Evolutionary conservation across 192 early-diverging fungal genomes (phyloP).

Genomic region (Pilobolus umbonatus): DNA sequence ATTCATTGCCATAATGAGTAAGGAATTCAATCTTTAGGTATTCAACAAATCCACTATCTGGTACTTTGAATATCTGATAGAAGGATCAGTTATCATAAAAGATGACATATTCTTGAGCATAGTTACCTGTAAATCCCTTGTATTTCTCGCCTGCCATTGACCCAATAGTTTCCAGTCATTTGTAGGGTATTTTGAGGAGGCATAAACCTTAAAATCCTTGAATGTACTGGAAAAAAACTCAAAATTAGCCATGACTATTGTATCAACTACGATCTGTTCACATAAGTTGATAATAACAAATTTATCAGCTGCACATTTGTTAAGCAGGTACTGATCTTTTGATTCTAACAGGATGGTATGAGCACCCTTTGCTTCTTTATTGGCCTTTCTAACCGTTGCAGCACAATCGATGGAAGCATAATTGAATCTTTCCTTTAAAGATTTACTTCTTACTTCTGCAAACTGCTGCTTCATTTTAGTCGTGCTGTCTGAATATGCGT

Average conservation of each 20-base stretch:
- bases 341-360: constrained; percentile 80
- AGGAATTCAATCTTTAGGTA: constrained; percentile 88
- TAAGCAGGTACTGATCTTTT: constrained; percentile 96
- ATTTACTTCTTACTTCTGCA: constrained; percentile 26
- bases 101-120: not conserved
- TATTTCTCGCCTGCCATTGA: constrained; percentile 79
- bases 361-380: constrained; percentile 78
- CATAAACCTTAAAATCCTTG: constrained; percentile 78
- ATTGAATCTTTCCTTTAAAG: constrained; percentile 87
- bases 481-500: not conserved
- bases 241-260: constrained; percentile 87
- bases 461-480: not conserved
- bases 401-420: constrained; percentile 94
- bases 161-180: constrained; percentile 76
- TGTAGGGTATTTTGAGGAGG: constrained; percentile 63
- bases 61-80: constrained; percentile 75
- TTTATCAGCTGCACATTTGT: constrained; percentile 75
- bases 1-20: constrained; percentile 85
- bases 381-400: constrained; percentile 77
- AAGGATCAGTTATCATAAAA: constrained; percentile 3
- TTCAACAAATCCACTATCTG: constrained; percentile 69
- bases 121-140: constrained; percentile 81
- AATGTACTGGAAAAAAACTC: constrained; percentile 97
- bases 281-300: constrained; percentile 94
- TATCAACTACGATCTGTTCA: constrained; percentile 88